Evolutionary conservation across 192 early-diverging fungal genomes (phyloP).

Genomic region (Umbelopsis ramanniana): DNA sequence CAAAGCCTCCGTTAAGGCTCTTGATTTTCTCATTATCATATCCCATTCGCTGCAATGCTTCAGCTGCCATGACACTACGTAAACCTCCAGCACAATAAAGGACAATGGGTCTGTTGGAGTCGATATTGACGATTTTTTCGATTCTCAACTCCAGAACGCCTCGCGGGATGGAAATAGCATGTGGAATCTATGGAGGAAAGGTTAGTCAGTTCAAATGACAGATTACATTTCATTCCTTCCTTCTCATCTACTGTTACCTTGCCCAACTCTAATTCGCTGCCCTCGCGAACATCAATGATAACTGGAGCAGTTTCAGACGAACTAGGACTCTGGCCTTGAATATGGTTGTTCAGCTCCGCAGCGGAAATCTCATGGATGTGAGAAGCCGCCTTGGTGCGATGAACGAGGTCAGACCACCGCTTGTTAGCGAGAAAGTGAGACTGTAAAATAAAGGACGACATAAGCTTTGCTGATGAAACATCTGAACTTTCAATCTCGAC

Average conservation of each 20-base stretch:
- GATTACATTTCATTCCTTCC: neutral
- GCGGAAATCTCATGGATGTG: conserved; percentile 26
- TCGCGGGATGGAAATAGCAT: conserved; percentile 49
- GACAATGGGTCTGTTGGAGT: conserved; percentile 47
- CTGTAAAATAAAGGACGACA: neutral
- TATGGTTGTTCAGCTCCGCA: conserved; percentile 14
- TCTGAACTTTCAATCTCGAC: no score
- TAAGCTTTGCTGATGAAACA: neutral
- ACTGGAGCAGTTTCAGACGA: conserved; percentile 21
- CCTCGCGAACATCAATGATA: conserved; percentile 57
- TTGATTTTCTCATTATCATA: conserved; percentile 46
- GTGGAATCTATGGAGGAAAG: conserved; percentile 44
- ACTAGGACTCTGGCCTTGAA: neutral
- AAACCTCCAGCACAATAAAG: conserved; percentile 62
- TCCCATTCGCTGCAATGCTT: conserved; percentile 51
- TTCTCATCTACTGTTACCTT: conserved; percentile 18
- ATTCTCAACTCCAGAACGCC: conserved; percentile 54
- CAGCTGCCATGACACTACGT: conserved; percentile 53
- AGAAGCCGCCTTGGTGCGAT: neutral
- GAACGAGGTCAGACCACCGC: conserved; percentile 35
- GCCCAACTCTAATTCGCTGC: conserved; percentile 44
- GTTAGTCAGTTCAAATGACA: neutral
- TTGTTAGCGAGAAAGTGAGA: neutral
- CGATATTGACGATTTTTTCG: conserved; percentile 45
- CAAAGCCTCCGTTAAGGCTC: conserved; percentile 55